Evolutionary conservation across 768 basidiomycete genomes (phyloP).

Genomic region (Termitomyces bulborhizus): DNA sequence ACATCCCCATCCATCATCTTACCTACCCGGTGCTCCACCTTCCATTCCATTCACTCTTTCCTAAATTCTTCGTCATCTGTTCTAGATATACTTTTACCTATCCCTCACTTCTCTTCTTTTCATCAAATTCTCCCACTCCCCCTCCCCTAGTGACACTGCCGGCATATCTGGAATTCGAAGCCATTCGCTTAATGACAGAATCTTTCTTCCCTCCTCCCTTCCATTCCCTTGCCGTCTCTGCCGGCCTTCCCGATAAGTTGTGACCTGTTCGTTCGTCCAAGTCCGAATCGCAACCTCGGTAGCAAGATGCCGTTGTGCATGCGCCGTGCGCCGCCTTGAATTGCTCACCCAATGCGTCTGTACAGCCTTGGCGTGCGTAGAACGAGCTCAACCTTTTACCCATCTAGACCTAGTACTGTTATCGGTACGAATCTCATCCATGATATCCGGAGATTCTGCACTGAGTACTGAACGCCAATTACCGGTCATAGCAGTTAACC

Average conservation of each 20-base stretch:
- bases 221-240: background rate
- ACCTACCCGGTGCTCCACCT: background rate
- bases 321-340: background rate
- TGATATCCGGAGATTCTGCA: background rate
- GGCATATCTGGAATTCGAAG: slow-evolving; percentile 1
- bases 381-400: background rate
- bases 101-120: background rate
- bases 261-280: background rate
- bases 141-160: background rate
- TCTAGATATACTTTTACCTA: background rate
- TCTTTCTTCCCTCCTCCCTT: slow-evolving; percentile 12
- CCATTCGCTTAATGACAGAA: slow-evolving; percentile 4
- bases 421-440: background rate
- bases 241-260: slow-evolving; percentile 23
- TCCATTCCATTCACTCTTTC: background rate
- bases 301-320: background rate
- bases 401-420: too few relatives aligned
- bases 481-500: too few relatives aligned
- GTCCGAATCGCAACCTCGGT: background rate
- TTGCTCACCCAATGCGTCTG: background rate
- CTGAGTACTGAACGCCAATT: background rate
- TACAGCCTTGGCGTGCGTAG: background rate
- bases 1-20: slow-evolving; percentile 3
- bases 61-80: too few relatives aligned
- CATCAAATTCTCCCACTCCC: background rate